These are phyloP conservation scores for Russula sp. DNA, from an alignment of 768 basidiomycete species.

Conservation along the genomic window DNA sequence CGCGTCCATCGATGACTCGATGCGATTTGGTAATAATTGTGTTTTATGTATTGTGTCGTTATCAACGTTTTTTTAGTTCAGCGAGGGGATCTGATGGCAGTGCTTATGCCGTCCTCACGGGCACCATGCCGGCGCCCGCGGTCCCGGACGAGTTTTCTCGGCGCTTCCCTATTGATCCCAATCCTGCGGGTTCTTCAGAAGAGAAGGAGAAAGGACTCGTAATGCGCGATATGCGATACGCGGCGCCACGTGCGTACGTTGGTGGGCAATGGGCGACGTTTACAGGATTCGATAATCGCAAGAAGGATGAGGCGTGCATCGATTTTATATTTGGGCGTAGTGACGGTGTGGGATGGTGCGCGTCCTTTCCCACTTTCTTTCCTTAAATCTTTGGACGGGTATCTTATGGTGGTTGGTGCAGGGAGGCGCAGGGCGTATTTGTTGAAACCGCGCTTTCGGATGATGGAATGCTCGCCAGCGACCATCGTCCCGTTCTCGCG, in stretches of 20 bases:
- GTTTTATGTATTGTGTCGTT: not conserved
- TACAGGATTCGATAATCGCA: slow-evolving; percentile 48
- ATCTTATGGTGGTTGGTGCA: not conserved
- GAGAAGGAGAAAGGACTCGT: slow-evolving; percentile 28
- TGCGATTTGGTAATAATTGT: not conserved
- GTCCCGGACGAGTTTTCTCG: slow-evolving; percentile 45
- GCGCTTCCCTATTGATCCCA: slow-evolving; percentile 40
- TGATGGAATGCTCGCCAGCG: slow-evolving; percentile 51
- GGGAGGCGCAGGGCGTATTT: slow-evolving; percentile 11
- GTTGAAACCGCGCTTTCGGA: slow-evolving; percentile 5
- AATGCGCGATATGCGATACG: slow-evolving; percentile 46
- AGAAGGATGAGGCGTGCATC: slow-evolving; percentile 44
- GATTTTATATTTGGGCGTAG: slow-evolving; percentile 55
- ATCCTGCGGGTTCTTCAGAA: not conserved
- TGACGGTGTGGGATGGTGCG: slow-evolving; percentile 44
- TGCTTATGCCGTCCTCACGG: slow-evolving; percentile 52
- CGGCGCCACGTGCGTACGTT: slow-evolving; percentile 42
- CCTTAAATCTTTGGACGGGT: not conserved
- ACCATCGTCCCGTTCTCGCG: slow-evolving; percentile 54
- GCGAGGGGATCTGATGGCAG: slow-evolving; percentile 45
- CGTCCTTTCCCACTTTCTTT: slow-evolving; percentile 8
- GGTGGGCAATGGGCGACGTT: slow-evolving; percentile 51
- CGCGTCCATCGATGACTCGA: not conserved
- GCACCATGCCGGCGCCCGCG: slow-evolving; percentile 40
- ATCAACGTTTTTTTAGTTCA: slow-evolving; percentile 35